phyloP scores from a whole-genome alignment of 1,284 basidiomycete genomes.

The Fomitopsis schrenkii region DNA sequence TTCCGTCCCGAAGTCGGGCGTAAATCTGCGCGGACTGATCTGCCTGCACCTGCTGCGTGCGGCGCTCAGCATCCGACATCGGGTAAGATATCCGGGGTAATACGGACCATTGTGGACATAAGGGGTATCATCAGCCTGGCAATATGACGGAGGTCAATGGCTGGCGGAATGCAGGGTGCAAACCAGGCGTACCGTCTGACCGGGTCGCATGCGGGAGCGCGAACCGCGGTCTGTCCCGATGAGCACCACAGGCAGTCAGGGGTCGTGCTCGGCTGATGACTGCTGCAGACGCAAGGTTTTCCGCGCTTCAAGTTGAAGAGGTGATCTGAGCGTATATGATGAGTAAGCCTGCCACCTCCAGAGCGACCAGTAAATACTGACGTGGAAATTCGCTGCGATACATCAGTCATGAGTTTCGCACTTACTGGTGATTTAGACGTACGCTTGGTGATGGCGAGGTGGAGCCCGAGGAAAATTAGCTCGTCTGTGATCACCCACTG shows the following conservation, averaged over 20 bases:
- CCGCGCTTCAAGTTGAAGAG: slow-evolving; percentile 29
- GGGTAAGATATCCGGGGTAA: not conserved
- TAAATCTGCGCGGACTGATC: not conserved
- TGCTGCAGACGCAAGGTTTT: slow-evolving; percentile 21
- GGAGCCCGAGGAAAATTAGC: slow-evolving; percentile 46
- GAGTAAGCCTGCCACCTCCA: not conserved
- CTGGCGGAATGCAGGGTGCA: too few relatives aligned
- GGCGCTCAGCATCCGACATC: not conserved
- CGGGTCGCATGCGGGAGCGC: not conserved
- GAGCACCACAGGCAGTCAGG: slow-evolving; percentile 27
- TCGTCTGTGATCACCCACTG: slow-evolving; percentile 50
- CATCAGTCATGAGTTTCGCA: too few relatives aligned
- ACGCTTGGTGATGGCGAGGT: slow-evolving; percentile 50
- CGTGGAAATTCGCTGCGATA: slow-evolving; percentile 36
- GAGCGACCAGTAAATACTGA: slow-evolving; percentile 15
- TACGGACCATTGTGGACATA: not conserved
- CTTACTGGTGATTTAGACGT: too few relatives aligned
- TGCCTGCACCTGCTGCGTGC: not conserved
- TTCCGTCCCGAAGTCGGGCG: not conserved
- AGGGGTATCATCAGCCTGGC: not conserved
- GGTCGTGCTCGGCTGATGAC: slow-evolving; percentile 23
- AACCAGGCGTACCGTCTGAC: not conserved
- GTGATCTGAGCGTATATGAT: slow-evolving; percentile 11
- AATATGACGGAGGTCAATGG: not conserved
- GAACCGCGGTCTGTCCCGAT: not conserved